These are phyloP conservation scores for Multifurca ochricompacta DNA, from an alignment of 768 basidiomycete species.

Conservation along the genomic window DNA sequence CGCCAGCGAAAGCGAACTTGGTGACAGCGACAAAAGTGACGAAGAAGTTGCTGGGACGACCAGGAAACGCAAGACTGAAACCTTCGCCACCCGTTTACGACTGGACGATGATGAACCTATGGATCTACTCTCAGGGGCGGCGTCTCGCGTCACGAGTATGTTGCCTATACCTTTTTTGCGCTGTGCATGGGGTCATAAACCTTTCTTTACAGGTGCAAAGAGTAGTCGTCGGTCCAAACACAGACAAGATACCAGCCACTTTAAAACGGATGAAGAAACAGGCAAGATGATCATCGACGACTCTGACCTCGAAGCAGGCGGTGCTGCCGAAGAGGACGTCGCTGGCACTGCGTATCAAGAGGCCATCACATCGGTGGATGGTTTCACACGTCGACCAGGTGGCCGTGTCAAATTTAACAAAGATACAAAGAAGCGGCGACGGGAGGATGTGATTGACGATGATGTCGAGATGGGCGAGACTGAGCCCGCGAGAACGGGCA, in stretches of 20 bases:
- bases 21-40: conserved; percentile 59
- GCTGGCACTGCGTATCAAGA: conserved; percentile 80
- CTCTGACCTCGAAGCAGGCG: conserved; percentile 41
- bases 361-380: conserved; percentile 76
- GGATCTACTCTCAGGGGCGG: conserved; percentile 83
- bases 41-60: conserved; percentile 29
- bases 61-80: conserved; percentile 32
- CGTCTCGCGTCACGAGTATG: conserved; percentile 61
- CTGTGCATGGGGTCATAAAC: conserved; percentile 1
- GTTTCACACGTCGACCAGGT: conserved; percentile 75
- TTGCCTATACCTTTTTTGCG: conserved; percentile 26
- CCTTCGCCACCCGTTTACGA: conserved; percentile 57
- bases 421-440: conserved; percentile 87
- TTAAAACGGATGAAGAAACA: conserved; percentile 79
- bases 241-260: conserved; percentile 77
- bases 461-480: conserved; percentile 73
- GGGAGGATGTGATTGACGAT: conserved; percentile 52
- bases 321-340: conserved; percentile 40
- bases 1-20: conserved; percentile 89
- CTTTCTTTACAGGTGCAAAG: conserved; percentile 34
- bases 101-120: conserved; percentile 90
- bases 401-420: conserved; percentile 95
- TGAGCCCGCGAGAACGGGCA: conserved; percentile 36
- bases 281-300: conserved; percentile 73
- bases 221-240: conserved; percentile 56